Percentiles rank a stretch among this genome's conserved stretches.
These are phyloP conservation scores for Lentinula detonsa DNA, from an alignment of 768 basidiomycete genomes.

Conservation along the genomic window DNA sequence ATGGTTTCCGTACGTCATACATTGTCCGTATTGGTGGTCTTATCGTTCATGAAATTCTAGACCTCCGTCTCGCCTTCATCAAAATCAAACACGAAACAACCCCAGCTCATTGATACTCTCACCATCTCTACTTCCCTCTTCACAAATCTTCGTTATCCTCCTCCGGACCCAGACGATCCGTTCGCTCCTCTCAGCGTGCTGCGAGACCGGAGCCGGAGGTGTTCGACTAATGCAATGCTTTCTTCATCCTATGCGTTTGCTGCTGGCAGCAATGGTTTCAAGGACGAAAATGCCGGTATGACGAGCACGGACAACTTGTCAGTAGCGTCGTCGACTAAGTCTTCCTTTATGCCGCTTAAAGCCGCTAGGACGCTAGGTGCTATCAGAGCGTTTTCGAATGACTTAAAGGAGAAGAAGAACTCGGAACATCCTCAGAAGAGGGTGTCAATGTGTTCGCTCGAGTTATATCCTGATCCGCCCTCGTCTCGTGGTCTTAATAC, in stretches of 20 bases:
- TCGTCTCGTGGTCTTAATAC: neutral
- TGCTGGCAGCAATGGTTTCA: slow-evolving; percentile 4
- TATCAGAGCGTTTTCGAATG: neutral
- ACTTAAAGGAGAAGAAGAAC: neutral
- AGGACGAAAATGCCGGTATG: neutral
- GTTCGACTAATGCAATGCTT: neutral
- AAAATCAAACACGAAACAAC: neutral
- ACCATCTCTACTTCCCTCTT: neutral
- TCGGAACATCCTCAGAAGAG: neutral
- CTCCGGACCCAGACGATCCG: slow-evolving; percentile 63
- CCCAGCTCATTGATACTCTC: neutral
- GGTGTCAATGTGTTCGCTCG: neutral
- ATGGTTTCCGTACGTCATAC: neutral
- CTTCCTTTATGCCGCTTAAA: neutral
- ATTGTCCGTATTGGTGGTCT: neutral
- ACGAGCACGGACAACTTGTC: neutral
- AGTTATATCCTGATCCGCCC: slow-evolving; percentile 1
- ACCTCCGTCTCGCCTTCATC: neutral
- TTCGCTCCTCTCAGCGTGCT: slow-evolving; percentile 66
- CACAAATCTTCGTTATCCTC: slow-evolving; percentile 41
- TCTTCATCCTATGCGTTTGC: slow-evolving; percentile 4
- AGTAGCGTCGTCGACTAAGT: neutral
- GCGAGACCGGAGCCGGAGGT: slow-evolving; percentile 37
- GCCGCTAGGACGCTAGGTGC: slow-evolving; percentile 17
- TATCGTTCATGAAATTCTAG: neutral